Evolutionary conservation across 225 moss, liverwort and hornwort genomes (phyloP).

Genomic region (Antitrichia curtipendula): DNA sequence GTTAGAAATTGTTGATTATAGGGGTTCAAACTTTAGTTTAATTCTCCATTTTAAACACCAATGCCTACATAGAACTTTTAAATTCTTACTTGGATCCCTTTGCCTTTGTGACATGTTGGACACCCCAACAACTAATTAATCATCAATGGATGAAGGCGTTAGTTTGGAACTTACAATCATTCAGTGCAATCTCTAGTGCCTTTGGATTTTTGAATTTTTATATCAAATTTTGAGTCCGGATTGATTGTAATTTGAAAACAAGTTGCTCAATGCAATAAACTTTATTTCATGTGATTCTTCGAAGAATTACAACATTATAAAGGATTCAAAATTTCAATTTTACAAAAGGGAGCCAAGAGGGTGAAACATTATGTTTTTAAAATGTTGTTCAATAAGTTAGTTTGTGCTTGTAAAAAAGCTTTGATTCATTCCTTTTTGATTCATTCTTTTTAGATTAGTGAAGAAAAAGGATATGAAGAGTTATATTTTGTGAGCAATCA

Average conservation of each 20-base stretch:
- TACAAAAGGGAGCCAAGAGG: accelerated
- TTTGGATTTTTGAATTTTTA: accelerated
- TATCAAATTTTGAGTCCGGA: background rate
- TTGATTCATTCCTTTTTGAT: background rate
- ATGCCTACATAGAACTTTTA: no score
- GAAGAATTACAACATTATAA: background rate
- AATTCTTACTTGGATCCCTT: accelerated
- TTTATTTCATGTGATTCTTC: accelerated
- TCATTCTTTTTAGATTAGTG: no score
- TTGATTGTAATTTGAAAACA: background rate
- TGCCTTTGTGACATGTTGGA: background rate
- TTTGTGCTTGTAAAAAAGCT: background rate
- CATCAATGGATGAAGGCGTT: background rate
- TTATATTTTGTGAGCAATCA: accelerated
- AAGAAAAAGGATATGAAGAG: background rate
- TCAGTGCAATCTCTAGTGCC: accelerated
- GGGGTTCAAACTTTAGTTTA: background rate
- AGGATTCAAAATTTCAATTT: background rate
- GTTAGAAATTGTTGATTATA: accelerated
- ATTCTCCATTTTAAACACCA: background rate
- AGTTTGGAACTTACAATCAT: background rate
- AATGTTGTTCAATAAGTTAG: no score
- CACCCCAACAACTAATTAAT: background rate
- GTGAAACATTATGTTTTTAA: background rate
- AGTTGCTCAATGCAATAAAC: accelerated